These are phyloP conservation scores for Linum usitatissimum DNA, from an alignment of 345 rosid species.

Conservation along the genomic window DNA sequence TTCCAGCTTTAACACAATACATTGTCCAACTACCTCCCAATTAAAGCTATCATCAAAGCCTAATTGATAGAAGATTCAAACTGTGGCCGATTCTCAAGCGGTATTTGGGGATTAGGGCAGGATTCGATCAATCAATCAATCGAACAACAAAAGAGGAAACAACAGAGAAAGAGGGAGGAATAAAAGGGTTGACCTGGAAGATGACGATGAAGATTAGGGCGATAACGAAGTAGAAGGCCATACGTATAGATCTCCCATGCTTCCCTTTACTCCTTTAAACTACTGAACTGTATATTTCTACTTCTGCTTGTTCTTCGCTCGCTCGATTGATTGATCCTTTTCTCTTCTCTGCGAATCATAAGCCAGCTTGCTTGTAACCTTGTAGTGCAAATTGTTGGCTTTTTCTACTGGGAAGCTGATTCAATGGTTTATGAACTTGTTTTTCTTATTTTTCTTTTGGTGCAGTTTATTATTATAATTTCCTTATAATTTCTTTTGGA, in stretches of 20 bases:
- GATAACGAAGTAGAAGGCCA: slow-evolving; percentile 82
- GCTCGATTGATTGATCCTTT: background rate
- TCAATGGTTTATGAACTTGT: no score
- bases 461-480: no score
- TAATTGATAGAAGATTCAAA: no score
- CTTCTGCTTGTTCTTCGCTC: background rate
- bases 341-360: background rate
- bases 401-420: no score
- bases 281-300: background rate
- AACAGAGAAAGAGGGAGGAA: slow-evolving; percentile 7
- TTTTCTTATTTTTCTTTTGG: no score
- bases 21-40: background rate
- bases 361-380: background rate
- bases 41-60: no score
- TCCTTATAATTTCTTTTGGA: no score
- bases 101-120: background rate
- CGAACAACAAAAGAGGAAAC: background rate
- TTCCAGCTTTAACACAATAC: background rate
- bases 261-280: slow-evolving; percentile 6
- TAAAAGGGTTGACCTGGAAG: slow-evolving; percentile 47
- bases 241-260: slow-evolving; percentile 66
- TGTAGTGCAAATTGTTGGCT: no score
- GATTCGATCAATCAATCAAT: background rate
- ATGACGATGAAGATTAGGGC: slow-evolving; percentile 59
- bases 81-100: no score